Percentiles rank a stretch among this genome's conserved stretches.
phyloP scores from a whole-genome alignment of 2,329 filamentous ascomycete genomes.

The Ascochyta fabae region DNA sequence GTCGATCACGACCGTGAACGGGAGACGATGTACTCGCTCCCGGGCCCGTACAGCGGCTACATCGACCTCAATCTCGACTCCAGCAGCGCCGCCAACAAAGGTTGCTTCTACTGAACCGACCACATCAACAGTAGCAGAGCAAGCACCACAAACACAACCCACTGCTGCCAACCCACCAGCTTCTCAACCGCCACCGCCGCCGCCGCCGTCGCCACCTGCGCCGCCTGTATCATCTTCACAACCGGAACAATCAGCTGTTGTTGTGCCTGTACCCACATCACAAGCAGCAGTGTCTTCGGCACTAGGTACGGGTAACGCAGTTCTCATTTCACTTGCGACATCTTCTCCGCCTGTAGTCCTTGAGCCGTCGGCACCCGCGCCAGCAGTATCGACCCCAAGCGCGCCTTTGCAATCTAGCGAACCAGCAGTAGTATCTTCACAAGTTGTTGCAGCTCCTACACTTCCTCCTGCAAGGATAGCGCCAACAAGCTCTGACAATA shows the following conservation, averaged over 20 bases:
- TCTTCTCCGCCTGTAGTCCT: constrained; percentile 30
- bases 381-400: constrained; percentile 14
- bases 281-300: constrained; percentile 38
- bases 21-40: constrained; percentile 49
- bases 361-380: constrained; percentile 25
- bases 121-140: constrained; percentile 28
- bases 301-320: constrained; percentile 44
- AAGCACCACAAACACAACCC: constrained; percentile 31
- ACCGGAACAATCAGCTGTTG: constrained; percentile 21
- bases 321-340: constrained; percentile 34
- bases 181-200: constrained; percentile 21
- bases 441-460: constrained; percentile 12
- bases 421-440: constrained; percentile 18
- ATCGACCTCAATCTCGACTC: constrained; percentile 24
- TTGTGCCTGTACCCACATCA: constrained; percentile 27
- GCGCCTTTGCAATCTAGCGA: constrained; percentile 15
- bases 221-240: constrained; percentile 25
- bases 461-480: constrained; percentile 21
- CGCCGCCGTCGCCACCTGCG: constrained; percentile 17
- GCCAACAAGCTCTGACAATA: constrained; percentile 42
- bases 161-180: constrained; percentile 23
- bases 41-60: constrained; percentile 41
- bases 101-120: constrained; percentile 29
- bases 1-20: constrained; percentile 47
- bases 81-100: constrained; percentile 23